Conservation (phyloP, 2,329 filamentous ascomycete species). For the Colletotrichum tanaceti region DNA sequence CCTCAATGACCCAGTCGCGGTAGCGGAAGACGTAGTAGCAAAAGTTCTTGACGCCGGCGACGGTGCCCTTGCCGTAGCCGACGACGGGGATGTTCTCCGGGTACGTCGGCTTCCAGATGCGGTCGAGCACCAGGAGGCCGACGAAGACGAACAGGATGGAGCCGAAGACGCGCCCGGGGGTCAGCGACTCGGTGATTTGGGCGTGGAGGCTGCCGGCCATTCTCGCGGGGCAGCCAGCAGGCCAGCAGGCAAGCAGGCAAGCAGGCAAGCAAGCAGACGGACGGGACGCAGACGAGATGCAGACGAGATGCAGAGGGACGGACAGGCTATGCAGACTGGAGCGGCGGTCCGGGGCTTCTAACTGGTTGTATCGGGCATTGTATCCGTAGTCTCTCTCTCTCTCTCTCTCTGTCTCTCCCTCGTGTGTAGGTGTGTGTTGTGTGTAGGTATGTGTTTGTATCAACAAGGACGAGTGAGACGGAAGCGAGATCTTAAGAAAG, state of each 20-base stretch:
- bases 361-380: not conserved
- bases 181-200: constrained; percentile 48
- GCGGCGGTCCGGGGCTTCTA: not conserved
- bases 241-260: too few relatives aligned
- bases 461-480: too few relatives aligned
- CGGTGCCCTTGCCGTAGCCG: constrained; percentile 52
- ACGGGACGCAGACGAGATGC: too few relatives aligned
- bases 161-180: constrained; percentile 46
- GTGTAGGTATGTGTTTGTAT: too few relatives aligned
- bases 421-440: too few relatives aligned
- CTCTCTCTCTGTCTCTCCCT: too few relatives aligned
- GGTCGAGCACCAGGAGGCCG: constrained; percentile 54
- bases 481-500: not conserved
- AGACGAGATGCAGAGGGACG: too few relatives aligned
- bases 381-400: not conserved
- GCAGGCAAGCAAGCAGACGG: too few relatives aligned
- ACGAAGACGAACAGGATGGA: constrained; percentile 50
- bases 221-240: constrained; percentile 6
- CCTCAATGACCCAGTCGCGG: constrained; percentile 55
- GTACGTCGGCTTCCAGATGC: constrained; percentile 54
- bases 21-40: constrained; percentile 53
- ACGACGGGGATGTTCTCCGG: constrained; percentile 55
- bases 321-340: not conserved
- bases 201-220: constrained; percentile 42
- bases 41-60: constrained; percentile 55